phyloP scores from a whole-genome alignment of 306 rosid species.

The Prunus salicina region DNA sequence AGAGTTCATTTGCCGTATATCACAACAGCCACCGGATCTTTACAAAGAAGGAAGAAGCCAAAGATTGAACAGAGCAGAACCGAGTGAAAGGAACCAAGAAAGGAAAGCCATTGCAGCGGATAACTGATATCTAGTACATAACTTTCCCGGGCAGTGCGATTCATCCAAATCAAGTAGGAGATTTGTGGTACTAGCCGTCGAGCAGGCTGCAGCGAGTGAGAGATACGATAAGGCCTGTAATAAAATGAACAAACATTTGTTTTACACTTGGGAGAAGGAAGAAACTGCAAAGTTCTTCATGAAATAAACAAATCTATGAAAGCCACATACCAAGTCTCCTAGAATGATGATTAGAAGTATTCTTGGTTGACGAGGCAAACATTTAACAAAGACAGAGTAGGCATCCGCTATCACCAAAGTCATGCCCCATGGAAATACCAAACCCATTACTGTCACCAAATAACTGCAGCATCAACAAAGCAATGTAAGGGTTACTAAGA shows the following conservation, averaged over 20 bases:
- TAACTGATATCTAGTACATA: constrained; percentile 70
- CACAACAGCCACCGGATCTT: constrained; percentile 11
- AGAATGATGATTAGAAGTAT: constrained; percentile 43
- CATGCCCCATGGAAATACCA: constrained; percentile 86
- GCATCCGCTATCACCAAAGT: constrained; percentile 76
- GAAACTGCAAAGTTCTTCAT: not conserved
- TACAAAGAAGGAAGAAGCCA: constrained; percentile 75
- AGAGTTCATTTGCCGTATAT: constrained; percentile 25
- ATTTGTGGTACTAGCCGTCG: constrained; percentile 65
- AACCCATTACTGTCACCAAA: constrained; percentile 89
- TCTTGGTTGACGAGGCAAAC: constrained; percentile 54
- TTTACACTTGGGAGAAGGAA: constrained; percentile 3
- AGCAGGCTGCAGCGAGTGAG: constrained; percentile 76
- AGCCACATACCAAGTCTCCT: constrained; percentile 72
- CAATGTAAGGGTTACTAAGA: constrained; percentile 8
- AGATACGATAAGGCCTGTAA: constrained; percentile 68
- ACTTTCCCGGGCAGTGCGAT: constrained; percentile 46
- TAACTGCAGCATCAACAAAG: constrained; percentile 53
- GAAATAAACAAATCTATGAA: not conserved
- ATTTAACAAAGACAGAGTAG: constrained; percentile 61
- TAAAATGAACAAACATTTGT: constrained; percentile 3
- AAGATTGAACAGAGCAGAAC: constrained; percentile 73
- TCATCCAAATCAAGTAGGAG: constrained; percentile 38
- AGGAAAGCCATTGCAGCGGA: constrained; percentile 90
- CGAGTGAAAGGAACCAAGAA: constrained; percentile 73